Evolutionary conservation across 768 basidiomycete species (phyloP), one percentile per base, ranked within the genome.

Genomic region (Wakefieldia striispora): DNA sequence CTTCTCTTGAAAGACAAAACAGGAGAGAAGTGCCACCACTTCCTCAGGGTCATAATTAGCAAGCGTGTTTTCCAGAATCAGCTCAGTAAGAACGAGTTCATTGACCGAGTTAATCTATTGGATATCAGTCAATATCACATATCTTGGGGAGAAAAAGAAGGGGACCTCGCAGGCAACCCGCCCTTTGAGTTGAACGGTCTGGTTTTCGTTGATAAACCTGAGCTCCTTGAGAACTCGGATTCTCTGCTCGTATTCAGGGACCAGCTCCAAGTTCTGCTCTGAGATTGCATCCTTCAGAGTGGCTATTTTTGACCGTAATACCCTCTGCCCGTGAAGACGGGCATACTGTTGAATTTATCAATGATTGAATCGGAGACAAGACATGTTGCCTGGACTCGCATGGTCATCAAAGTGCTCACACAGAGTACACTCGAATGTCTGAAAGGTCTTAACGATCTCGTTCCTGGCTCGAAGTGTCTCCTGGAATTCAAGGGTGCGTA

Each of bases 1-100:
- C 72, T 97, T 98, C 66, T 99, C 97, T 67, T 98, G 97, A 69
- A 99, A 99, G 36, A 99, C 88, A 64, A 99, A 98, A 63, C 90
- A 90, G 4, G 95, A 97, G 6, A 99, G 78, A 23, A 99, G 77
- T 2, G 97, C 95, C 35, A 95, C 97, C 43, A 95, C 92, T 70
- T 98, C 97, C 67, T 93, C 92, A 0, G 97, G 91, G 40, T 93
- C 93, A 65, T 91, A 98, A 13, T 75, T 73, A 6, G 92, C 91
- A 24, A 98, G 75, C 0, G 90, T 88, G 63, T 99, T 99, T 63
- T 99, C 97, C 44, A 98, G 78, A 47, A 99, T 95, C 43, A 99
- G 81, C 62, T 99, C 97, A 0, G 97, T 99, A 40, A 98, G 75
- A 41, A 99, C 82, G 21, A 99, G 88, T 61, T 98, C 97, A 54